phyloP scores from a whole-genome alignment of 2,329 filamentous ascomycete genomes.

The Gnomoniopsis sp. region DNA sequence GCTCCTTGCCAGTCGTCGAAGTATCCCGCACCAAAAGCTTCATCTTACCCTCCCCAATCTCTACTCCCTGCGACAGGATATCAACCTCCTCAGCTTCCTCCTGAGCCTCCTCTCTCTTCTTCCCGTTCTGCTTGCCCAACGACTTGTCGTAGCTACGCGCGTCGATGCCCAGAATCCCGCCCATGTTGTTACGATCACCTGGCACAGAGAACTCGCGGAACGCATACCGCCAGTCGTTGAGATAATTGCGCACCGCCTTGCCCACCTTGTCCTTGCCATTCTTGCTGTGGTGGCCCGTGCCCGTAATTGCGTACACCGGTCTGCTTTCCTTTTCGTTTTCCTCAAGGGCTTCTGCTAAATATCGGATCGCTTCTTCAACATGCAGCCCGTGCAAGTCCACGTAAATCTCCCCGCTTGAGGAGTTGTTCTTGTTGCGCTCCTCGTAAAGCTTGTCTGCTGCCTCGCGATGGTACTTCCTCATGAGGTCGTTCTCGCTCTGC shows the following conservation, averaged over 20 bases:
- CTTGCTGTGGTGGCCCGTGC: slow-evolving; percentile 95
- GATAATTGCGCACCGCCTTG: slow-evolving; percentile 83
- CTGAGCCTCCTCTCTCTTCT: slow-evolving; percentile 35
- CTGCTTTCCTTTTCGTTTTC: slow-evolving; percentile 72
- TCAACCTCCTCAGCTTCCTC: slow-evolving; percentile 47
- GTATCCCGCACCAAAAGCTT: slow-evolving; percentile 58
- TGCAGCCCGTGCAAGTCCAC: slow-evolving; percentile 98
- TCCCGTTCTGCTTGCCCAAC: slow-evolving; percentile 43
- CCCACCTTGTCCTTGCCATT: slow-evolving; percentile 99
- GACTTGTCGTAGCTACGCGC: slow-evolving; percentile 65
- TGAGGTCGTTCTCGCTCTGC: slow-evolving; percentile 93
- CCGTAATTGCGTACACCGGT: slow-evolving; percentile 92
- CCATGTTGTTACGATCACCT: slow-evolving; percentile 80
- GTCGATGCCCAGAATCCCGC: slow-evolving; percentile 71
- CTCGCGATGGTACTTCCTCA: slow-evolving; percentile 95
- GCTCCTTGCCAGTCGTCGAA: slow-evolving; percentile 33
- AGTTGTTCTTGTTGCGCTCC: slow-evolving; percentile 74
- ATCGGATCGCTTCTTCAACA: slow-evolving; percentile 93
- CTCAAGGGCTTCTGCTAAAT: slow-evolving; percentile 81
- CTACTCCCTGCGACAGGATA: slow-evolving; percentile 62
- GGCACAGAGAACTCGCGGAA: slow-evolving; percentile 96
- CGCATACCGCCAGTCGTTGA: slow-evolving; percentile 94
- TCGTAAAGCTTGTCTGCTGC: slow-evolving; percentile 90
- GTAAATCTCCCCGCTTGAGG: slow-evolving; percentile 70
- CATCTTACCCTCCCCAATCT: slow-evolving; percentile 66